Evolutionary conservation across 768 basidiomycete species (phyloP).

Genomic region (Boletus rubropictus): DNA sequence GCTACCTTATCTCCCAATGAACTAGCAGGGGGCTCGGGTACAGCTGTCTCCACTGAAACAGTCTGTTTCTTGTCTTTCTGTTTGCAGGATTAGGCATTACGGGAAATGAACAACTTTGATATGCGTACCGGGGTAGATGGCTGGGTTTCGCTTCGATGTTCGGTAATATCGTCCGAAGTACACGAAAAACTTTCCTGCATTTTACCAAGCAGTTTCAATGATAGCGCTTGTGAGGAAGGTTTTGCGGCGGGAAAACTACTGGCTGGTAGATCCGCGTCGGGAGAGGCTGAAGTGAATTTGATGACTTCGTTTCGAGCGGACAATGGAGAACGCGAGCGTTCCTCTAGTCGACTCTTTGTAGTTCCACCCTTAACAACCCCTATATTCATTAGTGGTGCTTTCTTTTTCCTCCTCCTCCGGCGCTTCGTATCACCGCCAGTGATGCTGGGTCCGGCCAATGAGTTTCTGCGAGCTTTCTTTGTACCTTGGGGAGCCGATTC

Average conservation of each 20-base stretch:
- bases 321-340: constrained; percentile 15
- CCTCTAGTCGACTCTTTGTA: constrained; percentile 3
- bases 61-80: constrained; percentile 5
- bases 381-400: constrained; percentile 19
- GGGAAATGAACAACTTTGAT: background rate
- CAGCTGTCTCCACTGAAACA: background rate
- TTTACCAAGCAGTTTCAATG: background rate
- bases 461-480: constrained; percentile 24
- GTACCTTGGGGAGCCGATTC: constrained; percentile 15
- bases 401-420: constrained; percentile 28
- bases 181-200: background rate
- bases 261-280: constrained; percentile 7
- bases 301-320: constrained; percentile 24
- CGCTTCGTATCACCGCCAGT: constrained; percentile 23
- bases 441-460: constrained; percentile 11
- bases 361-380: constrained; percentile 9
- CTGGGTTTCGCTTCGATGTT: constrained; percentile 3
- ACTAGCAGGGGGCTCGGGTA: background rate
- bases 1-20: constrained; percentile 27
- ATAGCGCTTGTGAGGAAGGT: background rate
- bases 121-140: constrained; percentile 15
- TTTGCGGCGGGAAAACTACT: background rate
- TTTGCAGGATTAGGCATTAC: constrained; percentile 8
- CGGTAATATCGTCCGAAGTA: background rate
- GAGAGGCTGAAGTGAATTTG: constrained; percentile 21